These are phyloP conservation scores for Physcomitrium patens DNA, from an alignment of 225 moss, liverwort and hornwort species.

Conservation along the genomic window DNA sequence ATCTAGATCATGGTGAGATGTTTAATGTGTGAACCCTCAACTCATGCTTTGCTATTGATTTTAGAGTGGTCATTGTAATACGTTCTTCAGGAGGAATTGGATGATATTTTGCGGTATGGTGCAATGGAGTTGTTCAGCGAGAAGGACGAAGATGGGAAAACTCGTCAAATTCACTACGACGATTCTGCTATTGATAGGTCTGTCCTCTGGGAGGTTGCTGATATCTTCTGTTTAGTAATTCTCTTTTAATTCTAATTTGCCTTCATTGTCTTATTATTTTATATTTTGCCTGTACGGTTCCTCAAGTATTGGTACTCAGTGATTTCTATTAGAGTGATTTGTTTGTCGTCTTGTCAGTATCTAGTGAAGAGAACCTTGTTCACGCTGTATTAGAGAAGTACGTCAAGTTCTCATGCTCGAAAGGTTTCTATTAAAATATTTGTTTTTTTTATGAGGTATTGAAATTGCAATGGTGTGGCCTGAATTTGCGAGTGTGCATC, in stretches of 20 bases:
- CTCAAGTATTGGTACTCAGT: neutral
- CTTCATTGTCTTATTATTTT: neutral
- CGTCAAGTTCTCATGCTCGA: neutral
- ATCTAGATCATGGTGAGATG: neutral
- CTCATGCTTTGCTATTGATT: neutral
- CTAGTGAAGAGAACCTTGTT: neutral
- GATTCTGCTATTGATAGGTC: constrained; percentile 95
- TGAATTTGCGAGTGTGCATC: neutral
- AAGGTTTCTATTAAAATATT: neutral
- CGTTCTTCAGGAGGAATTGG: constrained; percentile 79
- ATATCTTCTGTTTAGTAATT: constrained; percentile 12
- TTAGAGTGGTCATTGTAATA: constrained; percentile 12
- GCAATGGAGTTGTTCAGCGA: constrained; percentile 85
- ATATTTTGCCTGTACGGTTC: neutral
- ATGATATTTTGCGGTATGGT: constrained; percentile 93
- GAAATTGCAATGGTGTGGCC: neutral
- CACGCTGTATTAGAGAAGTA: constrained; percentile 3
- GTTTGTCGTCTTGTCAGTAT: neutral
- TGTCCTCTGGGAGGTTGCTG: neutral
- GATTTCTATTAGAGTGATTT: neutral
- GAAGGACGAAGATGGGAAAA: constrained; percentile 73
- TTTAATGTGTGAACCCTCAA: neutral
- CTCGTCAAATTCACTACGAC: constrained; percentile 86
- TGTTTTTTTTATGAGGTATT: neutral
- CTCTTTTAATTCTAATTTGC: neutral